Base-by-base conservation (phyloP, 768 basidiomycete species). In the Suillus sp. region DNA sequence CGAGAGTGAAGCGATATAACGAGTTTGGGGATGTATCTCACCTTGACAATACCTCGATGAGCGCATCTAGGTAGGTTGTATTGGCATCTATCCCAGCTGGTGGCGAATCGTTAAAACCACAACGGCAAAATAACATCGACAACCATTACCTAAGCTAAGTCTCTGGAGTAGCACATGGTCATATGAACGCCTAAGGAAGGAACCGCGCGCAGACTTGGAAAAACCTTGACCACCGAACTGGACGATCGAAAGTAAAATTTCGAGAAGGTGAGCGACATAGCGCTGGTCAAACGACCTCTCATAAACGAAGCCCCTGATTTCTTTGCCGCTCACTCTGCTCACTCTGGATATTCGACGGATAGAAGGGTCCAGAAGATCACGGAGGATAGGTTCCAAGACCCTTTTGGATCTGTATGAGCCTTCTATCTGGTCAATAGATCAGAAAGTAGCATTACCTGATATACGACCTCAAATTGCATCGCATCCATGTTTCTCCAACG, bases 401-500 rank as follows among this genome's bases (percentile, higher is more conserved):
- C 95, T 96, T 71, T 35, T 56, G 16, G n/a, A 59, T 27, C 25
- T 9, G 34, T 4, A 10, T 65, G 45, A 72, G 60, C 38, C 25
- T 10, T 3, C 35, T 20, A 11, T 45, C 30, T 20, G 30, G 48
- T 27, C 11, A 30, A 40, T 43, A 34, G 22, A 62, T 30, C 20
- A 59, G n/a, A 34, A 13, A 32, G 3, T 1, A 48, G 22, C 14
- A 60, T 40, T 75, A 95, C 95, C 96, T 86, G 63, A 95, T 79
- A 72, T 96, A 96, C 2, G 95, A 96, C 72, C 91, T 92, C 35
- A 98, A 81, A 69, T 88, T 94, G 71, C 93, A 95, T 32, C 96
- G 85, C 91, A 99, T 95, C 97, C 97, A 99, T 0, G 95, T 95
- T 74, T 99, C 96, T 16, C 92, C 93, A 37, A 92, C 81, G 13